A percentile compares a stretch with the other conserved stretches of the same genome.
phyloP scores from a whole-genome alignment of 257 asterid species.

The Capsicum rhomboideum region DNA sequence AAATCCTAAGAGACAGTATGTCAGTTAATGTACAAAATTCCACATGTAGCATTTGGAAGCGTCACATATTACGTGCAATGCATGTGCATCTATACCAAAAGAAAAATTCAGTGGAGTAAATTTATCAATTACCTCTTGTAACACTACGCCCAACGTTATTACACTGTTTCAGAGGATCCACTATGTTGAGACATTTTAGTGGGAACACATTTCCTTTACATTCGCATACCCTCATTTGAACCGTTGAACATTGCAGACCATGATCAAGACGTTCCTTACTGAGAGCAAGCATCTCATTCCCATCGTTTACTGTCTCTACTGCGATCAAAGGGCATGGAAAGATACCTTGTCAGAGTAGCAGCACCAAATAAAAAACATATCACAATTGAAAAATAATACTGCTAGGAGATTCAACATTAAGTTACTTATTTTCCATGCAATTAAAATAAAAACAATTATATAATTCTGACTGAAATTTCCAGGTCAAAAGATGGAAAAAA shows the following conservation, averaged over 20 bases:
- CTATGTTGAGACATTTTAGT: not conserved
- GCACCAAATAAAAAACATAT: no score
- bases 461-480: no score
- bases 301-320: no score
- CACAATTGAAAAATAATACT: no score
- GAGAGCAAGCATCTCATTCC: not conserved
- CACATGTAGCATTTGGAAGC: no score
- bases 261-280: not conserved
- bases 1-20: not conserved
- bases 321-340: no score
- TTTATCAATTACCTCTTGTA: not conserved
- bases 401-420: no score
- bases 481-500: no score
- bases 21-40: not conserved
- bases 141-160: slow-evolving; percentile 9
- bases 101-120: not conserved
- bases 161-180: slow-evolving; percentile 1
- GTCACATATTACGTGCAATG: not conserved
- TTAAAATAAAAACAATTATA: no score
- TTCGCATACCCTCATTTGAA: not conserved
- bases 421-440: no score
- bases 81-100: not conserved
- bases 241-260: not conserved
- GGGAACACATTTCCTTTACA: not conserved
- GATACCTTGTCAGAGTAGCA: no score